Conservation (phyloP, 148 eudicot species). For the Camellia sinensis region DNA sequence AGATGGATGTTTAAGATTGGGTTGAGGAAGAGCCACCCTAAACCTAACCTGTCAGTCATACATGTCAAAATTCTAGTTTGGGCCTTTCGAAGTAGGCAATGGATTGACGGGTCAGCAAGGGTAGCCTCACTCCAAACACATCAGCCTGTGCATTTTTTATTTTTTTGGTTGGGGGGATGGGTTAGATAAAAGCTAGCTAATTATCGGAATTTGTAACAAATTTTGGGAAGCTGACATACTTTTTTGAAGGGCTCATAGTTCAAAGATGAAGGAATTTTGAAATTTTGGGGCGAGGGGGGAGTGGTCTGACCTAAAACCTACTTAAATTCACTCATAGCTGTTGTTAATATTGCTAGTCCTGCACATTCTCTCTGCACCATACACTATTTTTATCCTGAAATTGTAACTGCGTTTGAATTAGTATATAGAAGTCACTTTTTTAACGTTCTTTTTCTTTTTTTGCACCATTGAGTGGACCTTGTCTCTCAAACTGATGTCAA, state of each 20-base stretch:
- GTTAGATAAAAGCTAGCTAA: background rate
- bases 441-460: background rate
- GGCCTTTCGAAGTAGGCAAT: background rate
- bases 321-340: background rate
- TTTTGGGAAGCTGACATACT: background rate
- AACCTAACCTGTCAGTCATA: background rate
- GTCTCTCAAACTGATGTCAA: background rate
- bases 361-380: background rate
- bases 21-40: background rate
- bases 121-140: background rate
- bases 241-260: background rate
- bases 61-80: background rate
- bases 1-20: background rate
- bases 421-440: background rate
- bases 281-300: background rate
- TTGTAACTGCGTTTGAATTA: background rate
- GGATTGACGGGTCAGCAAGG: background rate
- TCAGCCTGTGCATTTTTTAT: background rate
- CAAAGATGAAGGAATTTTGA: background rate
- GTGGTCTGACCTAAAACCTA: background rate
- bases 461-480: background rate
- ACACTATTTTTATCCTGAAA: background rate
- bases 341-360: background rate
- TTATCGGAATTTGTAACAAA: background rate
- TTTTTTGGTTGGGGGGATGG: conserved; percentile 2